A percentile compares a stretch with the other conserved stretches of the same genome.
These are phyloP conservation scores for Ambrosiella beaveri DNA, from an alignment of 2,329 filamentous ascomycete species.

Conservation along the genomic window DNA sequence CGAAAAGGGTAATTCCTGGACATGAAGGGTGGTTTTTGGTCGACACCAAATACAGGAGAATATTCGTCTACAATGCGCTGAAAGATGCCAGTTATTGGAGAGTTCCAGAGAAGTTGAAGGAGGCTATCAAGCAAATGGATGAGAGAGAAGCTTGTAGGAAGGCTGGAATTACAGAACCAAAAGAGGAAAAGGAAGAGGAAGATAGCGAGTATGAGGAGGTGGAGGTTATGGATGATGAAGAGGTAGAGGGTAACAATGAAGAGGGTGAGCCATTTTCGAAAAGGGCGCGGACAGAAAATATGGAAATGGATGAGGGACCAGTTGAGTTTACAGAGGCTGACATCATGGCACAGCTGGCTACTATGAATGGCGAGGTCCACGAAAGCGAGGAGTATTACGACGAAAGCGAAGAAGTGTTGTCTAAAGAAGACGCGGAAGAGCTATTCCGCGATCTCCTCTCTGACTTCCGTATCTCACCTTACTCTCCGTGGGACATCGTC, in stretches of 20 bases:
- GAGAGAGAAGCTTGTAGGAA: constrained; percentile 4
- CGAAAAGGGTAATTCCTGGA: constrained; percentile 61
- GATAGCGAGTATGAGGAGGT: constrained; percentile 59
- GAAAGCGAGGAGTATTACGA: constrained; percentile 40
- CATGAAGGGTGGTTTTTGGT: constrained; percentile 80
- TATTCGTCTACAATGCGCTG: constrained; percentile 76
- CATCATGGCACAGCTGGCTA: constrained; percentile 77
- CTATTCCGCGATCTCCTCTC: constrained; percentile 77
- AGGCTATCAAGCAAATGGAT: constrained; percentile 57
- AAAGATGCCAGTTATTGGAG: constrained; percentile 91
- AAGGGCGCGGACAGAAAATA: constrained; percentile 37
- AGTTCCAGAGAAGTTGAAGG: constrained; percentile 73
- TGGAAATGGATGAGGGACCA: constrained; percentile 20
- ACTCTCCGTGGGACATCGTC: constrained; percentile 78
- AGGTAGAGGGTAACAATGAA: constrained; percentile 41
- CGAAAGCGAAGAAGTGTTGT: constrained; percentile 47
- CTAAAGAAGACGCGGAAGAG: constrained; percentile 56
- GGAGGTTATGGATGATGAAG: constrained; percentile 37
- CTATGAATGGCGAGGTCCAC: constrained; percentile 73
- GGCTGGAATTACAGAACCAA: constrained; percentile 11
- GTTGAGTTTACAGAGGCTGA: constrained; percentile 88
- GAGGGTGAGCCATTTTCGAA: constrained; percentile 38
- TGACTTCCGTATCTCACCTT: constrained; percentile 69
- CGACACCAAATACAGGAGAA: constrained; percentile 74
- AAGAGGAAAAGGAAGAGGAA: neutral